Evolutionary conservation across 1,284 basidiomycete species (phyloP), one percentile per base, ranked within the genome.

Genomic region (Trametes versicolor): DNA sequence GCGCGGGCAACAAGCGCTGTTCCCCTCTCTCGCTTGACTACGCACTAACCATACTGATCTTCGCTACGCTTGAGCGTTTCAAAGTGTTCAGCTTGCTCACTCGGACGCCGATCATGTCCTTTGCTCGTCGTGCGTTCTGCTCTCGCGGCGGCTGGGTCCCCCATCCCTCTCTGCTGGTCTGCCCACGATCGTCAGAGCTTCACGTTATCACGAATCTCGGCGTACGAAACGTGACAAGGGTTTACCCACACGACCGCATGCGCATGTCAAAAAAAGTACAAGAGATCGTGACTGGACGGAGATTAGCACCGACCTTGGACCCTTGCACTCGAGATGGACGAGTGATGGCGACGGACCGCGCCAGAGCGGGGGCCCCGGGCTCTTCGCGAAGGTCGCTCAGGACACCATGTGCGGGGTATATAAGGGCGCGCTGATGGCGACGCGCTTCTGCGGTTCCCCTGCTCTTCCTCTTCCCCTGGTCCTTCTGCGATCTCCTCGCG

Each of bases 201-300:
- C 21, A 25, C 49, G 48, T 39, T 60, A 52, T 53, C 49, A 45
- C 48, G 41, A 43, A 43, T n/a, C 57, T 39, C 47, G 34, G 36
- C 13, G 57, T 15, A 41, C n/a, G 41, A 6, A 53, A 47, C 58
- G 58, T 53, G 50, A 45, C 58, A 60, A 60, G 23, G 34, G 51
- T 34, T 53, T 48, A 53, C 41, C 58, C 58, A 52, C 58, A 60
- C 36, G 37, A 34, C 50, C 58, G 45, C 50, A 60, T 60, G 58
- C 21, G 39, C 58, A 32, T 23, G n/a, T 25, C 19, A n/a, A 41
- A 53, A 41, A 53, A 32, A 32, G 29, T 47, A 60, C 58, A 60
- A 60, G 50, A 41, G 25, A 36, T 45, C 39, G 17, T 36, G 39
- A 29, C 29, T 23, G 37, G 41, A 27, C 58, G 58, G 58, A 60